Percentiles rank a stretch among this genome's conserved stretches.
Conservation (phyloP, 2,329 filamentous ascomycete species). For the Neofusicoccum parvum region DNA sequence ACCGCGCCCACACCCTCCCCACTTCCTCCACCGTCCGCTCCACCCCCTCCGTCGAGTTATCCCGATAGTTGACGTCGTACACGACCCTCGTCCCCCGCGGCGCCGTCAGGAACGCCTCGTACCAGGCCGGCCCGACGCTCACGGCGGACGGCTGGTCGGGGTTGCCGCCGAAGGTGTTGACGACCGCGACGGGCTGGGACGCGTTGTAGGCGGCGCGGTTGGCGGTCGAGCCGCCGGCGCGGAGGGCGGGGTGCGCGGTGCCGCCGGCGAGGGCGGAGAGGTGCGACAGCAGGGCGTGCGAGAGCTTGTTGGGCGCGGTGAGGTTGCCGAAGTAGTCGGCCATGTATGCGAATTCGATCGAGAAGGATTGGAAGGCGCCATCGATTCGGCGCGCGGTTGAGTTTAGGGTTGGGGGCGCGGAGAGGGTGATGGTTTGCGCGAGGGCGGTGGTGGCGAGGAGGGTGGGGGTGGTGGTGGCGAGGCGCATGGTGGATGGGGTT, state of each 20-base stretch:
- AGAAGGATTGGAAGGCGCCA: neutral
- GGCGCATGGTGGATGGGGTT: too few species aligned
- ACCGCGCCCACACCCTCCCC: neutral
- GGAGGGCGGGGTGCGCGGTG: neutral
- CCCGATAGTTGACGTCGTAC: neutral
- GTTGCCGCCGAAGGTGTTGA: neutral
- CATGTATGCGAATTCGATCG: neutral
- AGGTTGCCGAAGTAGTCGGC: neutral
- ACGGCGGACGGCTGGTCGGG: neutral
- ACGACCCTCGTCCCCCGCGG: neutral
- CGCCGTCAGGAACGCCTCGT: neutral
- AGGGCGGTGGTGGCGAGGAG: too few species aligned
- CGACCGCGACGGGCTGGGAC: neutral
- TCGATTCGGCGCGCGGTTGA: too few species aligned
- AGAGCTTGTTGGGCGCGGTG: neutral
- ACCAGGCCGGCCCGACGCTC: neutral
- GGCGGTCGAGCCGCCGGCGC: neutral
- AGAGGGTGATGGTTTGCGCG: too few species aligned
- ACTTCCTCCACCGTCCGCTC: neutral
- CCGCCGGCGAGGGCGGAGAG: neutral
- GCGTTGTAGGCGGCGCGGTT: neutral
- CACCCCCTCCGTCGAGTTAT: neutral
- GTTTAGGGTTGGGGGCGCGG: too few species aligned
- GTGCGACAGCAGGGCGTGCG: neutral
- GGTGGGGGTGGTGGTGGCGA: too few species aligned